These are phyloP conservation scores for Paramecium pentaurelia DNA, from an alignment of 73 alveolate genomes.

Conservation along the genomic window DNA sequence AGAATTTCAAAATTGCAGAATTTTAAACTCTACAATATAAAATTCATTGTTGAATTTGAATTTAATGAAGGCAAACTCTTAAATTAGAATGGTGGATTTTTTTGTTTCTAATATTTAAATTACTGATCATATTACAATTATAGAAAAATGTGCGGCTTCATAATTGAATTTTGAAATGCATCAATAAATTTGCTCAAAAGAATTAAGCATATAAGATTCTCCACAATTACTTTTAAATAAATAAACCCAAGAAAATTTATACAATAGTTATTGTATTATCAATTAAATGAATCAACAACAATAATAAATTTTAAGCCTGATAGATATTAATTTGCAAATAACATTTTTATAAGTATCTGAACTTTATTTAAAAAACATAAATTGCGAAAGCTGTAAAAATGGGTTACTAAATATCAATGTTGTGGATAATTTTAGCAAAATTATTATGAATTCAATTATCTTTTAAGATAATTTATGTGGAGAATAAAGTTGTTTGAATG, in stretches of 20 bases:
- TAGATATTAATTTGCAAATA: not conserved
- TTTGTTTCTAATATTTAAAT: not conserved
- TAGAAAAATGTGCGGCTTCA: too few relatives aligned
- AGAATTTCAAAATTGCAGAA: not conserved
- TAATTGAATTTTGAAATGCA: too few relatives aligned
- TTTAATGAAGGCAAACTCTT: not conserved
- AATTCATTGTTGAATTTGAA: too few relatives aligned
- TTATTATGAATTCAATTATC: not conserved
- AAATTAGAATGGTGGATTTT: not conserved
- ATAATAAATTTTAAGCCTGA: not conserved
- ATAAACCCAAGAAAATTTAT: not conserved
- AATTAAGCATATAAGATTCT: not conserved
- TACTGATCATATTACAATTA: too few relatives aligned
- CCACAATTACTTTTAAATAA: not conserved
- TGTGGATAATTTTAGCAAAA: too few relatives aligned
- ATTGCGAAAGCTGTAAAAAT: not conserved
- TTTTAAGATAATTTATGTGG: not conserved
- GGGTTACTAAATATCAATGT: not conserved
- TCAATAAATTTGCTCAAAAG: not conserved
- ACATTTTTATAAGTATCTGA: not conserved
- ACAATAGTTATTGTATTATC: not conserved
- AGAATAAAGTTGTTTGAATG: not conserved
- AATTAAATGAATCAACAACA: too few relatives aligned
- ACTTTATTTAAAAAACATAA: too few relatives aligned
- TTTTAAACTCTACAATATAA: not conserved